Evolutionary conservation across 2,329 filamentous ascomycete genomes (phyloP).

Genomic region (Juglanconis sp.): DNA sequence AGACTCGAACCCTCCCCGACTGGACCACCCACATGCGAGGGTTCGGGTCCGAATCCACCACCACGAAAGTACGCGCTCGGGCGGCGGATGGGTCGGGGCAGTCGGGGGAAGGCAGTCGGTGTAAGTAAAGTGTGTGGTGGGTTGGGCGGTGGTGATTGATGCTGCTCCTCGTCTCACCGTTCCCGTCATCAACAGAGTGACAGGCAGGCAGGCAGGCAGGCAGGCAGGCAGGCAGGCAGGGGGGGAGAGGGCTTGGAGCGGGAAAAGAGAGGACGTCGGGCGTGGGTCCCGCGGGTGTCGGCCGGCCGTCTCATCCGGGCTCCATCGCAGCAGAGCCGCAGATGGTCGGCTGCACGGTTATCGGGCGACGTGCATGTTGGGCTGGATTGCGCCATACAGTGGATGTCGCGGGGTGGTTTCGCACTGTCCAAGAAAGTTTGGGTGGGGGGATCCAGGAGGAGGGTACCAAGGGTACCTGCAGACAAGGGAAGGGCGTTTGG

Average conservation of each 20-base stretch:
- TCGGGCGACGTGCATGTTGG: slow-evolving; percentile 17
- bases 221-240: not conserved
- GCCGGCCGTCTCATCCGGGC: slow-evolving; percentile 3
- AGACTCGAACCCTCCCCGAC: not conserved
- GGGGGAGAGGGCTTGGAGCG: not conserved
- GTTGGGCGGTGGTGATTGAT: not conserved
- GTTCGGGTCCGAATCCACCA: not conserved
- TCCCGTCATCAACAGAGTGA: not conserved
- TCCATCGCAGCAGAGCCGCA: slow-evolving; percentile 16
- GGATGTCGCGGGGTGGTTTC: not conserved
- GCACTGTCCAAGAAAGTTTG: not conserved
- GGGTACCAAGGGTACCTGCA: not conserved
- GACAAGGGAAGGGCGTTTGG: not conserved
- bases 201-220: not conserved
- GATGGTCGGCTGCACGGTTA: slow-evolving; percentile 15
- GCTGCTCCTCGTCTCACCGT: not conserved
- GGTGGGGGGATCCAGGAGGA: not conserved
- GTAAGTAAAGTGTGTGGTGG: not conserved
- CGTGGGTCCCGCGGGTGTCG: slow-evolving; percentile 13
- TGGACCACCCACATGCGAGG: not conserved
- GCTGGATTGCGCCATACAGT: slow-evolving; percentile 16
- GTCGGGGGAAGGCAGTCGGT: no score
- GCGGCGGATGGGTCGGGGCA: no score
- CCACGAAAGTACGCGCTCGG: no score
- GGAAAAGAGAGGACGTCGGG: slow-evolving; percentile 18